A percentile compares a stretch with the other conserved stretches of the same genome.
These are phyloP conservation scores for Sporothrix variecibatus DNA, from an alignment of 2,329 filamentous ascomycete genomes.

Conservation along the genomic window DNA sequence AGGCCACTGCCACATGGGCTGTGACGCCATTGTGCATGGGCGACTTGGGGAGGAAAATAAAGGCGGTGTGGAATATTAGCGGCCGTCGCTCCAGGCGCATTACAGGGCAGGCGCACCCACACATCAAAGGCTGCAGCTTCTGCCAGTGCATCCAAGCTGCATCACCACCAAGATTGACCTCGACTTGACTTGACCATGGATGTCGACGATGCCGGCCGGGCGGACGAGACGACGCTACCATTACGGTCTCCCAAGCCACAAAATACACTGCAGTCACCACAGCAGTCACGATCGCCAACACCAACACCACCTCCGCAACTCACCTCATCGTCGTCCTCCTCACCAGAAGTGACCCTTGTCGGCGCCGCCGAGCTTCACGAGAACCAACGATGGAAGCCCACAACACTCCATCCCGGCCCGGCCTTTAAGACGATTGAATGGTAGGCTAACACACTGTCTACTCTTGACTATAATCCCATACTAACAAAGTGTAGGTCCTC, in stretches of 20 bases:
- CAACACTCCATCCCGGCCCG: slow-evolving; percentile 21
- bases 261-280: not conserved
- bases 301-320: not conserved
- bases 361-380: slow-evolving; percentile 23
- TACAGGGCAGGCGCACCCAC: not conserved
- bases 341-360: slow-evolving; percentile 18
- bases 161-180: not conserved
- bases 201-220: not conserved
- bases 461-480: not conserved
- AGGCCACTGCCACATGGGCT: slow-evolving; percentile 9
- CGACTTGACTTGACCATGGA: not conserved
- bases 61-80: slow-evolving; percentile 11
- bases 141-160: not conserved
- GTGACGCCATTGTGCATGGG: slow-evolving; percentile 29
- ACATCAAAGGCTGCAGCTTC: not conserved
- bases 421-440: slow-evolving; percentile 49
- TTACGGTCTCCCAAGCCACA: not conserved
- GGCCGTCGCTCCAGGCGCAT: not conserved
- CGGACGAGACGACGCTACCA: not conserved
- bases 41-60: not conserved
- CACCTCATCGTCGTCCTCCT: not conserved
- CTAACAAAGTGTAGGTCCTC: slow-evolving; percentile 49
- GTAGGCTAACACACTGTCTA: no score
- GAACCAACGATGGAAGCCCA: slow-evolving; percentile 16
- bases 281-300: not conserved